These are phyloP conservation scores for Xylariaceae sp. DNA, from an alignment of 2,329 filamentous ascomycete species.

Conservation along the genomic window DNA sequence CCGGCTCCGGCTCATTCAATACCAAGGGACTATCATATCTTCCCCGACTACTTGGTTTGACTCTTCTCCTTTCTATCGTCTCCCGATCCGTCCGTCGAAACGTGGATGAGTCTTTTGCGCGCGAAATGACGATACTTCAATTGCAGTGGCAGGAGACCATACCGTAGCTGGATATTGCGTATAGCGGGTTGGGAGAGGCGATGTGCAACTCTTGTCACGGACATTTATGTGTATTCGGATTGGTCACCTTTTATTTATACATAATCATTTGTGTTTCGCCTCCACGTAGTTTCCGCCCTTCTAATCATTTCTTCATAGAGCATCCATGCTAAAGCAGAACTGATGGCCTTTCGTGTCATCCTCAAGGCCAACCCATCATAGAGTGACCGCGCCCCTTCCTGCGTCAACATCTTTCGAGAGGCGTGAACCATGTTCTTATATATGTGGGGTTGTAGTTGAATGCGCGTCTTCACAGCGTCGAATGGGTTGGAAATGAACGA, in stretches of 20 bases:
- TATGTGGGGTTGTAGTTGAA: constrained; percentile 80
- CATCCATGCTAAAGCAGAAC: constrained; percentile 94
- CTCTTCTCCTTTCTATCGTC: too few relatives aligned
- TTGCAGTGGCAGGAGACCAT: not conserved
- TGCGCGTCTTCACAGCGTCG: constrained; percentile 90
- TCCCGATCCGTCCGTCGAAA: not conserved
- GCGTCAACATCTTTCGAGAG: constrained; percentile 68
- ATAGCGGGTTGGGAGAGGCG: not conserved
- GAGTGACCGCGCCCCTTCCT: constrained; percentile 76
- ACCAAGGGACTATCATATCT: too few relatives aligned
- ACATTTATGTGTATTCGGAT: not conserved
- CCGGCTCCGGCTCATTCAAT: too few relatives aligned
- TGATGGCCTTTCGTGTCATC: constrained; percentile 87
- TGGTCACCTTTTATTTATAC: constrained; percentile 19
- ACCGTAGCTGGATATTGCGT: constrained; percentile 1
- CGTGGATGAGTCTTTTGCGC: not conserved
- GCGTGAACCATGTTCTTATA: constrained; percentile 84
- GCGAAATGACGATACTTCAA: not conserved
- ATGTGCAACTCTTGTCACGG: too few relatives aligned
- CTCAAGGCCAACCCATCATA: constrained; percentile 83
- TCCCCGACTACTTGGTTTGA: too few relatives aligned
- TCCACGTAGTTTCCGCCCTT: constrained; percentile 49
- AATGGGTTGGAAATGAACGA: constrained; percentile 94
- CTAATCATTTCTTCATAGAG: constrained; percentile 91
- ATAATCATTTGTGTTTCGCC: constrained; percentile 20